Evolutionary conservation across 345 rosid species (phyloP).

Genomic region (Citropsis articulata): DNA sequence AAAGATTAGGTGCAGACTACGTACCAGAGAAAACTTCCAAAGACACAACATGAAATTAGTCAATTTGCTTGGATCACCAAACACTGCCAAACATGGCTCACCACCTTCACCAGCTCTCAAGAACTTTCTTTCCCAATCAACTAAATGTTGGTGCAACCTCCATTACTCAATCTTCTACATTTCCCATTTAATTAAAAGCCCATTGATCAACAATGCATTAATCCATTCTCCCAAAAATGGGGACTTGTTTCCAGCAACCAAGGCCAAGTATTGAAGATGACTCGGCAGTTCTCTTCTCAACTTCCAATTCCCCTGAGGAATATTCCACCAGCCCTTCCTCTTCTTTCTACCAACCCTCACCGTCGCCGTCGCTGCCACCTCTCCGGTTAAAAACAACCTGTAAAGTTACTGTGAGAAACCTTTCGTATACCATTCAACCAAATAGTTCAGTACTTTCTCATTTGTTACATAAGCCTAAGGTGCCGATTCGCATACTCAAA

Average conservation of each 20-base stretch:
- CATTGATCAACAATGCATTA: background rate
- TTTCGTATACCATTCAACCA: slow-evolving; percentile 55
- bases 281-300: slow-evolving; percentile 58
- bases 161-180: background rate
- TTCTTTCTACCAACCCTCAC: slow-evolving; percentile 51
- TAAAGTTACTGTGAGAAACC: slow-evolving; percentile 44
- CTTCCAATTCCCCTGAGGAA: slow-evolving; percentile 56
- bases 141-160: slow-evolving; percentile 43
- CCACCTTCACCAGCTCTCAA: slow-evolving; percentile 22
- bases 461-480: slow-evolving; percentile 32
- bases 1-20: background rate
- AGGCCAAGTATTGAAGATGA: slow-evolving; percentile 48
- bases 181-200: slow-evolving; percentile 1
- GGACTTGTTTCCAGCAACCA: slow-evolving; percentile 46
- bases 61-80: slow-evolving; percentile 37
- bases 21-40: background rate
- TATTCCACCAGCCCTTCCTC: slow-evolving; percentile 59
- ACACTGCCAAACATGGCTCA: slow-evolving; percentile 37
- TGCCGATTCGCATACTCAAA: slow-evolving; percentile 48
- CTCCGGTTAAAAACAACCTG: slow-evolving; percentile 4
- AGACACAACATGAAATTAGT: background rate
- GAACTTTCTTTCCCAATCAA: slow-evolving; percentile 25
- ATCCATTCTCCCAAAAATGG: slow-evolving; percentile 33
- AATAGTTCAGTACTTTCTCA: slow-evolving; percentile 23
- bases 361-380: slow-evolving; percentile 23